Evolutionary conservation across 176 grass and related monocot species (phyloP), one percentile per base, ranked within the genome.

Genomic region (Eragrostis nindensis): DNA sequence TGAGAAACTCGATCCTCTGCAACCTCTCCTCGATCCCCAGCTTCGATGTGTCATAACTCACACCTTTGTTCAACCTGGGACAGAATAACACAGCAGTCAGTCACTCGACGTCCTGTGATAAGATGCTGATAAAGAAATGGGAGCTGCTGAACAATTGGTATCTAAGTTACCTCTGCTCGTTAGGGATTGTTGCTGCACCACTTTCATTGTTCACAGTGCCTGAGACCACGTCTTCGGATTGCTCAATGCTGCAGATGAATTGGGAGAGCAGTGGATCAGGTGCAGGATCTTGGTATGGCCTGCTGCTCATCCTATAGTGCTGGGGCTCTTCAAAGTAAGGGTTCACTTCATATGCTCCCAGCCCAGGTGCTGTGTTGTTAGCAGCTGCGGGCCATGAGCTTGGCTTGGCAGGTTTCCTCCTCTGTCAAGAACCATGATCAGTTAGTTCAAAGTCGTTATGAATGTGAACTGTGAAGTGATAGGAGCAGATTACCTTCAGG

Each of bases 231-330:
- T 73, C 63, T 8, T 77, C 48, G 7, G 56, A 17, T 19, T 76
- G 60, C 55, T 55, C 14, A 3, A 24, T 40, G 62, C 43, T 83
- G 68, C 91, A 93, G 55, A 97, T 82, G 62, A 97, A 97, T 15
- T 86, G 88, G 46, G 80, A 97, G 77, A 97, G 86, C 38, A 93
- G 73, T 6, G 91, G 94, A 72, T 97, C 94, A 77, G 94, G 83
- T 14, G 83, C 76, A 45, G 77, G 63, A 70, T 93, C 83, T 49
- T 73, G 66, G 84, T 72, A 44, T 68, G 77, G 13, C 62, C 43
- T 71, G 29, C 18, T 72, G 27, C 21, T 62, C 68, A 68, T 44
- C 64, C 74, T 84, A 79, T 77, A 65, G 60, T 84, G 69, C 5
- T 29, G 44, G 29, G 79, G n/a, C 26, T 60, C 67, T 73, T 81